These are phyloP conservation scores for Tetracentron sinense DNA, from an alignment of 164 flowering plant species.

Conservation along the genomic window DNA sequence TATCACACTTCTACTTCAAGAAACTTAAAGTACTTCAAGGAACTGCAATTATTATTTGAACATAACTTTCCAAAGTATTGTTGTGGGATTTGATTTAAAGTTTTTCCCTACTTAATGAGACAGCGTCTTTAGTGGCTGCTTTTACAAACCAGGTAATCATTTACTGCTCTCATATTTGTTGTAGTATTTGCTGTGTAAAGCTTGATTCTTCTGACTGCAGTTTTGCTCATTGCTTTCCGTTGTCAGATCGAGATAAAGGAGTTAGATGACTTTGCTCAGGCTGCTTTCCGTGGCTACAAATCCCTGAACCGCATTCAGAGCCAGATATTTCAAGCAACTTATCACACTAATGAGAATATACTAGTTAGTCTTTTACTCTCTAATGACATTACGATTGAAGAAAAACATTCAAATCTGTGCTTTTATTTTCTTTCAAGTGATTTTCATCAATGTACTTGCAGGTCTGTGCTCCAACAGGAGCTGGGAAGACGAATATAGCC, in stretches of 20 bases:
- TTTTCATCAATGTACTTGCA: slow-evolving; percentile 24
- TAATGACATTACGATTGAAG: background rate
- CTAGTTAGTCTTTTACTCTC: slow-evolving; percentile 44
- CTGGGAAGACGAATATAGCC: slow-evolving; percentile 98
- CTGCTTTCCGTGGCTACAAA: slow-evolving; percentile 94
- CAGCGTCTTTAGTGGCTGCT: too few species aligned
- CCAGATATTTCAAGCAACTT: slow-evolving; percentile 79
- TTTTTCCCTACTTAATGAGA: too few species aligned
- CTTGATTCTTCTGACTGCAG: background rate
- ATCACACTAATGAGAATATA: slow-evolving; percentile 83
- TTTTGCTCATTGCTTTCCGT: slow-evolving; percentile 3
- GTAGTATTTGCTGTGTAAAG: slow-evolving; percentile 5
- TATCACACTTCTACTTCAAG: too few species aligned
- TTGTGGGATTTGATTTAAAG: too few species aligned
- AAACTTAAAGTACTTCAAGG: too few species aligned
- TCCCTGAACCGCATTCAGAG: slow-evolving; percentile 93
- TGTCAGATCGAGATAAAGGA: slow-evolving; percentile 88
- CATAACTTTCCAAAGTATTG: too few species aligned
- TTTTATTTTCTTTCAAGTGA: background rate
- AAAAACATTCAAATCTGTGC: background rate
- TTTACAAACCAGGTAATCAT: too few species aligned
- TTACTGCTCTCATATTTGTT: background rate
- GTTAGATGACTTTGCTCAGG: slow-evolving; percentile 95
- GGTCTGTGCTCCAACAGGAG: slow-evolving; percentile 99
- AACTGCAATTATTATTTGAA: too few species aligned